Evolutionary conservation across 306 rosid species (phyloP), one percentile per base, ranked within the genome.

Genomic region (Lathyrus tuberosus): DNA sequence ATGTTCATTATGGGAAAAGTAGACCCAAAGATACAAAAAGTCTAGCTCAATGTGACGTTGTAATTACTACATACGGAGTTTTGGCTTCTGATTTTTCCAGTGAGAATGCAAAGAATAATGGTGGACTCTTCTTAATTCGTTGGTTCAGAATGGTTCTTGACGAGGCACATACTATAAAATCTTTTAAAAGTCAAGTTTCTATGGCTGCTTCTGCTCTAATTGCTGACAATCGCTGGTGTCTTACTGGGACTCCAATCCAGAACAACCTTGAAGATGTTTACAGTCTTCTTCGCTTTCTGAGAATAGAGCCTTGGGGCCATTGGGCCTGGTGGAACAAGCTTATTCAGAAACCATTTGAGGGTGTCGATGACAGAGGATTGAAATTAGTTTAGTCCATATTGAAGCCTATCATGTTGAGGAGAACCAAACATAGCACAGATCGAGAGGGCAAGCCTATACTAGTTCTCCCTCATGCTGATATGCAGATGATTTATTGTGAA

Each of bases 261-360:
- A n/a, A n/a, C n/a, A n/a, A n/a, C n/a, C n/a, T n/a, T n/a, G n/a
- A n/a, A n/a, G n/a, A n/a, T n/a, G n/a, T n/a, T n/a, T n/a, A n/a
- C n/a, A n/a, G n/a, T n/a, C n/a, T n/a, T n/a, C n/a, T n/a, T n/a
- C n/a, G n/a, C n/a, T n/a, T n/a, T n/a, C n/a, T n/a, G n/a, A n/a
- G n/a, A 79, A 80, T 90, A 79, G 98, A 93, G 83, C 98, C 98
- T 73, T 93, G 98, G 98, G 98, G 96, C 71, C 85, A 87, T 72
- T 93, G 98, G 98, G 98, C 91, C 30, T 93, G 98, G 98, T 93
- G 98, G 98, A 90, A 93, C 84, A 93, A 86, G 80, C 96, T 93
- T 52, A 77, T 93, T 69, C n/a, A n/a, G n/a, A n/a, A n/a, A n/a
- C n/a, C n/a, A n/a, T n/a, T n/a, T n/a, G n/a, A n/a, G n/a, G n/a